Base-by-base conservation (phyloP, 768 basidiomycete species). In the Calocybe cyanea region DNA sequence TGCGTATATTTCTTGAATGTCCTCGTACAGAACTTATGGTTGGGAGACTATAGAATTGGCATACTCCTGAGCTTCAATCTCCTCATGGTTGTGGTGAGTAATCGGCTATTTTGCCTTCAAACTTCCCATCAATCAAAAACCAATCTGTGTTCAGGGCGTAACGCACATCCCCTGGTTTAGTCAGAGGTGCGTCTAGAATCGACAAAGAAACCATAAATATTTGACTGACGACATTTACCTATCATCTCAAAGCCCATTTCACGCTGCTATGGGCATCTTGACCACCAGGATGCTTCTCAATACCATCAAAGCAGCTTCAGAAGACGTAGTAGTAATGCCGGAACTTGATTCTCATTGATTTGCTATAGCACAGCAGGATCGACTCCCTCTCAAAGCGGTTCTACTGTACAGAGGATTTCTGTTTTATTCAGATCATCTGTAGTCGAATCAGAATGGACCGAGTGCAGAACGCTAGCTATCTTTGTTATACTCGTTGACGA, bases 121-220 rank as follows among this genome's bases (percentile, higher is more conserved):
- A 15, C 0, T 33, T 43, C 4, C 30, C 30, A 8, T 3, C n/a
- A n/a, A n/a, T n/a, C n/a, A 23, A 8, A 30, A 17, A 21, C 24
- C 4, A 11, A 21, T 14, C 34, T 23, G 4, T 31, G 19, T 32
- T 13, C 28, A 75, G 71, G 69, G 66, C 13, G 52, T 67, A 2
- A 73, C 72, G 0, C 61, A 62, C 31, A 73, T 76, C 32, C 75
- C 73, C 1, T 77, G 75, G 75, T 75, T 77, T 46, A 71, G 75
- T 45, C 73, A 71, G 24, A 53, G 51, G 51, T 52, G 67, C 61
- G 69, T 68, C n/a, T n/a, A n/a, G n/a, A n/a, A n/a, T n/a, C n/a
- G n/a, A n/a, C n/a, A n/a, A n/a, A n/a, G n/a, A n/a, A n/a, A n/a
- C n/a, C n/a, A n/a, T n/a, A n/a, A n/a, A n/a, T n/a, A n/a, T n/a